A percentile compares a stretch with the other conserved stretches of the same genome.
phyloP scores from a whole-genome alignment of 345 rosid genomes.

The Camelina neglecta region DNA sequence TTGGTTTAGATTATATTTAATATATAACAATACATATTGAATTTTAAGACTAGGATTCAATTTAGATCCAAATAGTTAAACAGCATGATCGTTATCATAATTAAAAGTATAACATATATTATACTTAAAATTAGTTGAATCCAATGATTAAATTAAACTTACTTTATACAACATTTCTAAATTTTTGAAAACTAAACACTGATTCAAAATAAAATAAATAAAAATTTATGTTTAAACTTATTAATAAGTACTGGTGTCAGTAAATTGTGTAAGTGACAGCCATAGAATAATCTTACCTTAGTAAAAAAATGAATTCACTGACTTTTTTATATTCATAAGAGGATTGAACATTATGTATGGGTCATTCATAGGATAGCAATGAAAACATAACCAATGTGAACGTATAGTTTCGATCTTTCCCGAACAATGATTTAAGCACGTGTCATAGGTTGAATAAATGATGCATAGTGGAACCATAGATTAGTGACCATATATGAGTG shows the following conservation, averaged over 20 bases:
- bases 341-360: constrained; percentile 20
- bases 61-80: not conserved
- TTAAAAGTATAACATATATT: not conserved
- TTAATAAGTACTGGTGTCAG: not conserved
- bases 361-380: constrained; percentile 34
- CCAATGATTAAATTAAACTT: not conserved
- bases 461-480: constrained; percentile 32
- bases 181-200: not conserved
- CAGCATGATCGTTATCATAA: not conserved
- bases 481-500: constrained; percentile 30
- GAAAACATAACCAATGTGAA: constrained; percentile 25
- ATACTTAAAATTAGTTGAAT: not conserved
- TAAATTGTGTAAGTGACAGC: constrained; percentile 3
- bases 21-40: not conserved
- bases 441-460: constrained; percentile 27
- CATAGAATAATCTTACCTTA: not conserved
- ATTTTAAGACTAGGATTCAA: not conserved
- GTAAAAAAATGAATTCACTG: not conserved
- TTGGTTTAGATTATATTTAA: not conserved
- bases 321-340: not conserved
- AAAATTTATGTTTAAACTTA: not conserved
- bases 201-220: not conserved
- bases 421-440: constrained; percentile 36
- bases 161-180: not conserved
- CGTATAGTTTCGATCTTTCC: constrained; percentile 21